These are phyloP conservation scores for Nymphaea colorata DNA, from an alignment of 164 flowering plant species.

Conservation along the genomic window DNA sequence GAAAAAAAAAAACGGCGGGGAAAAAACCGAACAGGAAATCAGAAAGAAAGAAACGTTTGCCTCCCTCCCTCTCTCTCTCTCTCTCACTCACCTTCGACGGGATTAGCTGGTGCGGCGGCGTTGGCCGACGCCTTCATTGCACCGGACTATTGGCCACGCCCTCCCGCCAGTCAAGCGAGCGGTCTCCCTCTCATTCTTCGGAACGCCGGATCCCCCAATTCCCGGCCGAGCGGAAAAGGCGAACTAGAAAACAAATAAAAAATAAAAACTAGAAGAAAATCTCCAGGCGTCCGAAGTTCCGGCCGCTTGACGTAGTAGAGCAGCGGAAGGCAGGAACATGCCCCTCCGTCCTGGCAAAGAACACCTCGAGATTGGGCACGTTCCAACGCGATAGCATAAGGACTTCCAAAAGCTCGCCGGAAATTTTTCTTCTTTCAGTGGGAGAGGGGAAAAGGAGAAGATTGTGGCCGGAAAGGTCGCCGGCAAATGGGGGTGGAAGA, in stretches of 20 bases:
- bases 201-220: background rate
- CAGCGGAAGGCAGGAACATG: too few relatives aligned
- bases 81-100: slow-evolving; percentile 32
- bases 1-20: slow-evolving; percentile 1
- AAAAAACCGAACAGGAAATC: background rate
- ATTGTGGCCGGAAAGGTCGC: background rate
- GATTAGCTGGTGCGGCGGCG: slow-evolving; percentile 18
- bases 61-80: background rate
- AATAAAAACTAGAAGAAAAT: background rate
- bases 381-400: background rate
- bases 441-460: background rate
- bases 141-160: too few relatives aligned
- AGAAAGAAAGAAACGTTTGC: too few relatives aligned
- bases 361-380: too few relatives aligned
- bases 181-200: background rate
- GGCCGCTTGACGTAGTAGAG: too few relatives aligned
- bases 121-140: slow-evolving; percentile 41
- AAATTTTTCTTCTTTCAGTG: too few relatives aligned
- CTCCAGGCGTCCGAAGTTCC: background rate
- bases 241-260: too few relatives aligned
- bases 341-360: too few relatives aligned
- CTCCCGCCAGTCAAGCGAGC: background rate
- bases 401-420: background rate
- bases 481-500: background rate
- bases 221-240: background rate